These are phyloP conservation scores for Fennellomyces sp. DNA, from an alignment of 371 early-diverging fungal species.

Conservation along the genomic window DNA sequence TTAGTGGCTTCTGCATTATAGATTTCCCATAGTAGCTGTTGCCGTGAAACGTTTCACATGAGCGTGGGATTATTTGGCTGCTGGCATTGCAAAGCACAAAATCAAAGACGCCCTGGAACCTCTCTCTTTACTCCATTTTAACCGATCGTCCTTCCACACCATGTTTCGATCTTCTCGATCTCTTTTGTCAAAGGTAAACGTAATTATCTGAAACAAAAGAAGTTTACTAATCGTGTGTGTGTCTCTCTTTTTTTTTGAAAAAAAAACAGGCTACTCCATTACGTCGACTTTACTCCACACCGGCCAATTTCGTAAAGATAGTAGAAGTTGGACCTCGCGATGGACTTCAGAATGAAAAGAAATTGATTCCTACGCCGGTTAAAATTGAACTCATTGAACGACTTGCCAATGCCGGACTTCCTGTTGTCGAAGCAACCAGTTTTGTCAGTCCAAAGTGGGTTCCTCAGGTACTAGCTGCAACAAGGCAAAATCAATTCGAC, in stretches of 20 bases:
- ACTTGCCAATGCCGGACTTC: conserved; percentile 83
- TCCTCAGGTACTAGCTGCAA: conserved; percentile 90
- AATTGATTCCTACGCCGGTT: conserved; percentile 76
- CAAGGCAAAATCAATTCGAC: no score
- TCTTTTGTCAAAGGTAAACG: neutral
- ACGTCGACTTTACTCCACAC: conserved; percentile 10
- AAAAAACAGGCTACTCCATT: neutral
- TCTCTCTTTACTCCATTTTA: neutral
- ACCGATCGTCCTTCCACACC: neutral
- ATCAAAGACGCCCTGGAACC: neutral
- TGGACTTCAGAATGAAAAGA: conserved; percentile 96
- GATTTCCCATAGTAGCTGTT: neutral
- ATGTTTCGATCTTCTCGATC: conserved; percentile 1
- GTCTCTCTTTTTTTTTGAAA: no score
- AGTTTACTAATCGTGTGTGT: no score
- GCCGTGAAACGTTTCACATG: neutral
- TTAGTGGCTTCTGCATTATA: no score
- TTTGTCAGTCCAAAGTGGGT: conserved; percentile 99
- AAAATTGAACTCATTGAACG: conserved; percentile 87
- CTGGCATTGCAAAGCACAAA: no score
- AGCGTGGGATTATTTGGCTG: neutral
- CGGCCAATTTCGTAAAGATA: conserved; percentile 65
- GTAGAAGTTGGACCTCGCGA: conserved; percentile 97
- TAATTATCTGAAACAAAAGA: no score
- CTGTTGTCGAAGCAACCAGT: conserved; percentile 89